Evolutionary conservation across 2,329 filamentous ascomycete species (phyloP), one percentile per base, ranked within the genome.

Genomic region (Aspergillus floridensis): DNA sequence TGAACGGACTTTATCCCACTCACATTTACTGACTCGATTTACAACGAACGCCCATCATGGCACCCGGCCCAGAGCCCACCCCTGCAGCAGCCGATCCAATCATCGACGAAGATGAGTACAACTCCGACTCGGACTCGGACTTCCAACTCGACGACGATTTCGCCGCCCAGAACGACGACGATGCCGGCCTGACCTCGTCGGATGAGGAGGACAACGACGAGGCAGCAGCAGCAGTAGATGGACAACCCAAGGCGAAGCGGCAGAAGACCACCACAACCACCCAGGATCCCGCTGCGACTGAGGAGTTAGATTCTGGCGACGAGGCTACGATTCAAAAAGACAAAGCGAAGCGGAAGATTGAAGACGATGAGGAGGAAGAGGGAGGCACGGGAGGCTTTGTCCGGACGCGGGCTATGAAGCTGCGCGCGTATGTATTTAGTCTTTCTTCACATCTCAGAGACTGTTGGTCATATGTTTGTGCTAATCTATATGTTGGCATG

Each of bases 301-400:
- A 72, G 5, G 80, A 78, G 41, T 70, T 84, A 4, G 81, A 84
- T 59, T 84, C 83, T 8, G 83, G 83, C 3, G 83, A 86, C 64
- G 83, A 85, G 65, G 79, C 74, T 7, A 84, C 81, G n/a, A 84
- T 85, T 47, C 74, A 73, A 57, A 82, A 80, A 61, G 78, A 76
- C 16, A 77, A 76, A 58, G 70, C 73, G 53, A 78, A 70, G 64
- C 72, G 69, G 58, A 81, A 77, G 63, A 71, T 71, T 46, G 76
- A 74, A 66, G 76, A 74, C 56, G 72, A 76, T 55, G 74, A 76
- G n/a, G 76, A 78, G 54, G 72, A 72, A 4, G 80, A 77, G 56
- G 79, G 75, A 14, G 81, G 78, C 5, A 74, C 79, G 21, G 81
- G 81, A 10, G 81, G 81, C 0, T 78, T 83, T 61, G 80, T 85